phyloP scores from a whole-genome alignment of 2,329 filamentous ascomycete species.

The Fusarium devonianum region DNA sequence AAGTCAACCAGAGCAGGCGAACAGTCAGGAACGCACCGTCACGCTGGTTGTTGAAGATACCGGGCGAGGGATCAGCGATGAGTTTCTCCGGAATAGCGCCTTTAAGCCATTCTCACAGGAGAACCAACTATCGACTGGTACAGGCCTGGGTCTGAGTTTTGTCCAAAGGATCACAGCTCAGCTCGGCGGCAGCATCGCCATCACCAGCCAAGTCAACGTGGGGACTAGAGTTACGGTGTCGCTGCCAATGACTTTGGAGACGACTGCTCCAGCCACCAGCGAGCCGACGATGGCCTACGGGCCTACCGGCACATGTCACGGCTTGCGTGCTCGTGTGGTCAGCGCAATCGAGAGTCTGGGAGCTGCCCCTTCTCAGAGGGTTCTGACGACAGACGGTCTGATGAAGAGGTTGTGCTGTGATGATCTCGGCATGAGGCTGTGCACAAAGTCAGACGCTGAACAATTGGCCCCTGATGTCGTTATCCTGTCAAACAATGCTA shows the following conservation, averaged over 20 bases:
- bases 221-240: slow-evolving; percentile 48
- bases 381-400: background rate
- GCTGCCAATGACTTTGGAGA: slow-evolving; percentile 40
- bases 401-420: slow-evolving; percentile 5
- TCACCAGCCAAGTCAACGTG: slow-evolving; percentile 53
- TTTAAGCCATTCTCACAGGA: slow-evolving; percentile 72
- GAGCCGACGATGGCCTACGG: slow-evolving; percentile 1
- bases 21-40: slow-evolving; percentile 12
- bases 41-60: slow-evolving; percentile 65
- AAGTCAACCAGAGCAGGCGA: background rate
- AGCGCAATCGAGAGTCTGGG: background rate
- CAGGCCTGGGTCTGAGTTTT: slow-evolving; percentile 70
- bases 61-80: slow-evolving; percentile 68
- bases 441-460: background rate
- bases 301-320: slow-evolving; percentile 38
- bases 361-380: background rate
- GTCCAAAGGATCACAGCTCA: slow-evolving; percentile 65
- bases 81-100: slow-evolving; percentile 66
- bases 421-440: slow-evolving; percentile 9
- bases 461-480: slow-evolving; percentile 35
- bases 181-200: slow-evolving; percentile 63
- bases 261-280: no score
- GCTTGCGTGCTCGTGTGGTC: slow-evolving; percentile 34
- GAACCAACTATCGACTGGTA: slow-evolving; percentile 63
- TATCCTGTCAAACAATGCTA: slow-evolving; percentile 20